Conservation (phyloP, 2,329 filamentous ascomycete species). For the Paecilomyces niveus region DNA sequence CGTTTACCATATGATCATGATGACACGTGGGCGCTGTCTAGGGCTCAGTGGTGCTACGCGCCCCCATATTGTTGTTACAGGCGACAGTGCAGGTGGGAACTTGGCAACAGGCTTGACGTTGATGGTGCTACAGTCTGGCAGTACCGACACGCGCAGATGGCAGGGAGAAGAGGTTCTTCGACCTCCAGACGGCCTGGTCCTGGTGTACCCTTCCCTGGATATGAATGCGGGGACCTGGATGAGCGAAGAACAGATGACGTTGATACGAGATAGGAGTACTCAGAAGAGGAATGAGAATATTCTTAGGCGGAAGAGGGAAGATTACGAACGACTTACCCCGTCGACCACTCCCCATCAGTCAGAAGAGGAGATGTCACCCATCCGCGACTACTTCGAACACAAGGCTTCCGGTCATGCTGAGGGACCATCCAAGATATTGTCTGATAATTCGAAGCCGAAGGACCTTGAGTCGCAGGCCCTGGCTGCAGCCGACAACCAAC, state of each 20-base stretch:
- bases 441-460: constrained; percentile 9
- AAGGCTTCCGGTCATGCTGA: constrained; percentile 17
- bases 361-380: constrained; percentile 55
- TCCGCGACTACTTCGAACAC: constrained; percentile 22
- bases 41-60: constrained; percentile 60
- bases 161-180: constrained; percentile 57
- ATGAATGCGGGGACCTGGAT: constrained; percentile 99
- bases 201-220: constrained; percentile 85
- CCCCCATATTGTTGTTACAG: constrained; percentile 65
- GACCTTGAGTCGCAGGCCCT: constrained; percentile 23
- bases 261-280: constrained; percentile 77
- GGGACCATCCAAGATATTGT: constrained; percentile 13
- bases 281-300: constrained; percentile 73
- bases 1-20: constrained; percentile 68
- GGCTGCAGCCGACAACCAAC: constrained; percentile 31
- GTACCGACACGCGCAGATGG: constrained; percentile 49
- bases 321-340: constrained; percentile 74
- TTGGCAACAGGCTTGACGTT: constrained; percentile 72
- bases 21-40: constrained; percentile 65
- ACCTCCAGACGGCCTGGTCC: constrained; percentile 68
- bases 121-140: constrained; percentile 77
- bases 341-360: constrained; percentile 70
- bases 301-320: constrained; percentile 75
- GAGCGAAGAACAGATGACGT: constrained; percentile 93
- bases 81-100: constrained; percentile 78